A percentile compares a stretch with the other conserved stretches of the same genome.
Conservation (phyloP, 108 stramenopile genomes). For the Conticribra guillardii region DNA sequence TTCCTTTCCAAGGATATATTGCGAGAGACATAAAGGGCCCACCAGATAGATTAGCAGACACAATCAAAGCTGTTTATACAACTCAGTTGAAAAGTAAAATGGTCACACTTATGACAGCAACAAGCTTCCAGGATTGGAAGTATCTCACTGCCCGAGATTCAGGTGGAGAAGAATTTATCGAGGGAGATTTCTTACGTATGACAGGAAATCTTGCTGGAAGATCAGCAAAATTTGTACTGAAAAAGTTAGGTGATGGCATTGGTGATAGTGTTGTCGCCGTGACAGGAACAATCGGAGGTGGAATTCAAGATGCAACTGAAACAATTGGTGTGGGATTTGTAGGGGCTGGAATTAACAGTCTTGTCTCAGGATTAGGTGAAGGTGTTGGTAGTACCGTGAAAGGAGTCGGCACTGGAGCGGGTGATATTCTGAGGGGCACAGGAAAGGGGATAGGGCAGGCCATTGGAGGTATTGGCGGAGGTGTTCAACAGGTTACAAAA, state of each 20-base stretch:
- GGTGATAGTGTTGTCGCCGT: conserved; percentile 67
- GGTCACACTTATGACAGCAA: conserved; percentile 72
- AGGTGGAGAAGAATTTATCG: conserved; percentile 83
- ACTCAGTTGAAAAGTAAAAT: conserved; percentile 82
- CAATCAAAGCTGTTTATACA: conserved; percentile 73
- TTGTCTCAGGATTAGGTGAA: conserved; percentile 85
- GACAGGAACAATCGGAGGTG: conserved; percentile 66
- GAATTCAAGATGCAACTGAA: conserved; percentile 74
- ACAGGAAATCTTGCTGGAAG: conserved; percentile 86
- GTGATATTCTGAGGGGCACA: conserved; percentile 74
- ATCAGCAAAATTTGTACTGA: conserved; percentile 68
- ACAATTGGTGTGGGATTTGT: conserved; percentile 75
- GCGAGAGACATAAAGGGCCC: conserved; percentile 77
- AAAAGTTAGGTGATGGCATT: conserved; percentile 68
- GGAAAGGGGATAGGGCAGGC: conserved; percentile 88
- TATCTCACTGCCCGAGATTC: conserved; percentile 75
- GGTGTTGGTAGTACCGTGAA: conserved; percentile 79
- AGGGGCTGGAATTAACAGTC: conserved; percentile 85
- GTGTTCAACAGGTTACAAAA: conserved; percentile 69
- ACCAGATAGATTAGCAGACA: conserved; percentile 71
- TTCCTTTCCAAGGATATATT: conserved; percentile 82
- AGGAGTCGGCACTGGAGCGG: conserved; percentile 85
- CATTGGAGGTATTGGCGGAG: conserved; percentile 82
- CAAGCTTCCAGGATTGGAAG: conserved; percentile 90
- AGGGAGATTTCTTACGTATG: conserved; percentile 85